Evolutionary conservation across 768 basidiomycete species (phyloP), one percentile per base, ranked within the genome.

Genomic region (Suillus placidus): DNA sequence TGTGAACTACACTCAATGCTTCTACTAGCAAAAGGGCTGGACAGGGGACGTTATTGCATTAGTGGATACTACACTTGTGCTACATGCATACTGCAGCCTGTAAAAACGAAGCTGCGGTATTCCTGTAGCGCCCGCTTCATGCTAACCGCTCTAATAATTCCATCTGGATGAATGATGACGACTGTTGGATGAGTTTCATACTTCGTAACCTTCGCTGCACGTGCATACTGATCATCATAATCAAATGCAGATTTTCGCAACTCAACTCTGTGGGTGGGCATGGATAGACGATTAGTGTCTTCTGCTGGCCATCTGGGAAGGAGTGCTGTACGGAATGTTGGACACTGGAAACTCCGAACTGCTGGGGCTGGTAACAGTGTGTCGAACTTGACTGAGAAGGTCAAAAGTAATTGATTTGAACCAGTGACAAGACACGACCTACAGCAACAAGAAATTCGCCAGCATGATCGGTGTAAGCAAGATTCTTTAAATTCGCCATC

Each of bases 1-100:
- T 67, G 54, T 67, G 32, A 13, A 26, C 38, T 38, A 32, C 64
- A 35, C 35, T 38, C 34, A 26, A 26, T 26, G 26, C 2, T 26
- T 26, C 26, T 2, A 26, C 26, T 26, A 26, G 26, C 26, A 26
- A 26, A 26, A n/a, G n/a, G n/a, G n/a, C 77, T 88, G 64, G 85
- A 87, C 73, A 84, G 91, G 23, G 75, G 77, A 20, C 84, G 85
- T 26, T 91, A 85, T 70, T 83, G 79, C 63, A 71, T 61, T 70
- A 71, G 79, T 66, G 26, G 26, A 26, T 2, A 26, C 26, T 26
- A 26, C 26, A 26, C 26, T 26, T 26, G 26, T 26, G 78, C 14
- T 40, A 14, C 14, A 40, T 40, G 40, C 38, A 38, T 38, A 6
- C 38, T 38, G 38, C 12, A 38, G 38, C 38, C 38, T 38, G 38